Base-by-base conservation (phyloP, 345 rosid genomes). In the Boechera divaricarpa region DNA sequence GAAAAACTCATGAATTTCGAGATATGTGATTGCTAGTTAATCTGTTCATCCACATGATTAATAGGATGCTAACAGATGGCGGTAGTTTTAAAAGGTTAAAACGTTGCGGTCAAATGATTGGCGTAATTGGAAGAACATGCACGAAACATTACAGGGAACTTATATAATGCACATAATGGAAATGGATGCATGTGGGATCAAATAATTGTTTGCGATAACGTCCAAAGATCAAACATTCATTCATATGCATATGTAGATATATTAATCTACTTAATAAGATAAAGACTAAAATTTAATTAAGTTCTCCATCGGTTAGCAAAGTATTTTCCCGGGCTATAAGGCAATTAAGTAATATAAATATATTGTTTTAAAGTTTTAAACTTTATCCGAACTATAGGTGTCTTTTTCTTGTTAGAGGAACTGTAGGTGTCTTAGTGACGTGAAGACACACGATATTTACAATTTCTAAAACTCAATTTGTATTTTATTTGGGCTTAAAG, bases 141-240 rank as follows among this genome's bases (percentile, higher is more conserved):
- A 48, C 35, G 63, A 77, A 45, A 35, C 70, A 8, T 70, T 77
- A 62, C 58, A 16, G 16, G 26, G 21, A 39, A 10, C 54, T 29
- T 76, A 56, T 63, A 57, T 64, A 58, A 64, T 78, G 45, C 48
- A 55, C 21, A 18, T 0, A 18, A 18, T 55, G 18, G 16, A 44
- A 18, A 18, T 55, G 18, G 16, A 44, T 47, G 36, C 80, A 78
- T 72, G 77, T 78, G 77, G 55, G 47, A 57, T 72, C 77, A 72
- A 78, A 72, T 78, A 1, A 78, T 78, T 78, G 77, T 65, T 77
- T 58, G 18, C 60, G 67, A 29, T 77, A 48, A 77, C 81, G 72
- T 71, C 81, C 39, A 70, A 3, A 8, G 24, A 28, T 64, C 13
- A 12, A 70, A 70, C 45, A 77, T 52, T 54, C 64, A 55, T 69